Evolutionary conservation across 495 filamentous ascomycete genomes (phyloP).

Genomic region (Aspergillus funiculosus): DNA sequence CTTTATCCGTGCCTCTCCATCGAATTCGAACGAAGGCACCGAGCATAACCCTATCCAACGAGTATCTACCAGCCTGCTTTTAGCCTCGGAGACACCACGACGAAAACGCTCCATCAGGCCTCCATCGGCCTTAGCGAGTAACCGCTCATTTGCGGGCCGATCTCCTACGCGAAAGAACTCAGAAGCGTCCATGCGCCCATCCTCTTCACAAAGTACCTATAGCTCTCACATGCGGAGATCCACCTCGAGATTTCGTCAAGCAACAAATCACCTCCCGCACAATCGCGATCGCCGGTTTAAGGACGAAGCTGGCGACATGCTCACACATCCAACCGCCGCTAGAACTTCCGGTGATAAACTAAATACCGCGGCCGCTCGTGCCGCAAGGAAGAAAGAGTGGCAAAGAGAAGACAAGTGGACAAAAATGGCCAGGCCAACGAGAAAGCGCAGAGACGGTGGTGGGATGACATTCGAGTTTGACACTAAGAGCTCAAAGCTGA

Average conservation of each 20-base stretch:
- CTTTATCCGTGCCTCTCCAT: conserved; percentile 64
- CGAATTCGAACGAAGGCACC: conserved; percentile 30
- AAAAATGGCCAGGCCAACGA: conserved; percentile 80
- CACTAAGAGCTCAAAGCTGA: conserved; percentile 72
- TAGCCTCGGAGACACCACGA: conserved; percentile 60
- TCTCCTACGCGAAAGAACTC: conserved; percentile 46
- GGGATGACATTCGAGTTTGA: conserved; percentile 92
- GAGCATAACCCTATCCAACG: conserved; percentile 54
- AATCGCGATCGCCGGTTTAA: conserved; percentile 67
- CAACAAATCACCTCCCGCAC: conserved; percentile 68
- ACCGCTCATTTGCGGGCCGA: conserved; percentile 47
- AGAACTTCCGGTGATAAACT: conserved; percentile 50
- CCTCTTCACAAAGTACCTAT: conserved; percentile 45
- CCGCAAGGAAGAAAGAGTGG: conserved; percentile 71
- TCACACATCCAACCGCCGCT: conserved; percentile 67
- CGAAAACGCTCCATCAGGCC: conserved; percentile 50
- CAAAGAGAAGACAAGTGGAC: conserved; percentile 89
- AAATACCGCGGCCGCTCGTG: conserved; percentile 50
- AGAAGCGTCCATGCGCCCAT: conserved; percentile 32
- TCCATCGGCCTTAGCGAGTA: conserved; percentile 37
- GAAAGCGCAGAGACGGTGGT: conserved; percentile 53
- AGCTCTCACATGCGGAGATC: conserved; percentile 35
- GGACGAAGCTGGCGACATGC: conserved; percentile 87
- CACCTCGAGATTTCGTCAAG: conserved; percentile 51
- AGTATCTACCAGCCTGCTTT: conserved; percentile 58